Base-by-base conservation (phyloP, 2,329 filamentous ascomycete genomes). In the Monosporascus sp. region DNA sequence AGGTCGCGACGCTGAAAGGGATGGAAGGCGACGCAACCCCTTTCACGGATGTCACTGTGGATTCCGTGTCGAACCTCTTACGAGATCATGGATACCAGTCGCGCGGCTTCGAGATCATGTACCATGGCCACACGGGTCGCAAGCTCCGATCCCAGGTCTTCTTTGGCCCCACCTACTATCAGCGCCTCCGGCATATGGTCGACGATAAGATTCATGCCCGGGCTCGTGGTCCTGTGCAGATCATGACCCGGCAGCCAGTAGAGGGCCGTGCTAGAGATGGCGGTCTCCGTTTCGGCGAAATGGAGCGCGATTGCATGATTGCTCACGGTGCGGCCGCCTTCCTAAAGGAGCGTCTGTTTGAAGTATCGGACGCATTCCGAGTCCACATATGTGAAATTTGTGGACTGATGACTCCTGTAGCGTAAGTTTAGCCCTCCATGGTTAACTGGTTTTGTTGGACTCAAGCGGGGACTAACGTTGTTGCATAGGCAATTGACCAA, bases 281-380 rank as follows among this genome's bases (percentile, higher is more conserved):
- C 81, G 94, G 94, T 78, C 82, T 99, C 45, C 93, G 95, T 70
- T 99, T 99, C 84, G 94, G 94, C 86, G 94, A 99, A 80, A 99
- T 99, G 94, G 95, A 99, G 75, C 93, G 95, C 77, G 95, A 99
- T 84, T 99, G 94, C 72, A 99, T 99, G 94, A 99, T 99, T 78
- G 91, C 95, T n/a, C 95, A 99, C 71, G 94, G 94, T 69, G 94
- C 95, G 3, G 93, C 91, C 51, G 88, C 92, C 2, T 99, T 99
- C 82, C 76, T 99, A 68, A 99, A 99, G 77, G 94, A 99, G 78
- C 85, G 94, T 66, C 76, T 99, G 54, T 97, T 99, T 66, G 93
- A 97, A 70, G 94, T 99, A 49, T 96, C 91, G 51, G 94, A 99
- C 76, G 93, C 94, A 38, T 99, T 97, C 82, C 83, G 92, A 72